Evolutionary conservation across 768 basidiomycete genomes (phyloP).

Genomic region (Brasilioporus rufonigricans): DNA sequence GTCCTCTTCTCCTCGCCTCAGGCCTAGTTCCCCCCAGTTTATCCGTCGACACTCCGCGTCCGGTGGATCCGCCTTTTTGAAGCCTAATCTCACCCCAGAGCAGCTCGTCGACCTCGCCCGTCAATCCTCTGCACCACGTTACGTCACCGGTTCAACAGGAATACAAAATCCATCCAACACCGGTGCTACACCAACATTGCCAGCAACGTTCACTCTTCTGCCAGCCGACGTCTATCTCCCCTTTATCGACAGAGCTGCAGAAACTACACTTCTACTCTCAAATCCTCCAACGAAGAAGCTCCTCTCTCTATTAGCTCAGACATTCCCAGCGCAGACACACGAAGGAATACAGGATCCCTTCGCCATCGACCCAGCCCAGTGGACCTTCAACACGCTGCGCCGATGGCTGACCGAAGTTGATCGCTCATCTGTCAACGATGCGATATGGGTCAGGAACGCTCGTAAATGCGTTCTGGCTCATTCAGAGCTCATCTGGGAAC

Average conservation of each 20-base stretch:
- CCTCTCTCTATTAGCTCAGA: conserved; percentile 71
- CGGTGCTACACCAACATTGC: conserved; percentile 15
- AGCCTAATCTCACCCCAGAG: conserved; percentile 63
- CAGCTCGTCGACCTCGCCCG: conserved; percentile 74
- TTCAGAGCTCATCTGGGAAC: conserved; percentile 89
- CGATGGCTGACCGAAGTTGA: conserved; percentile 64
- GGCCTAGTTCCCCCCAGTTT: conserved; percentile 47
- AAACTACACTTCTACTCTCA: conserved; percentile 68
- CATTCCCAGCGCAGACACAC: conserved; percentile 44
- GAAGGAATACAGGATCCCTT: conserved; percentile 33
- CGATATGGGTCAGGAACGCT: conserved; percentile 67
- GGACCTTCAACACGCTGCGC: conserved; percentile 71
- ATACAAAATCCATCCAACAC: background rate
- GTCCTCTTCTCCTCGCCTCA: conserved; percentile 42
- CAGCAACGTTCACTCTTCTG: conserved; percentile 69
- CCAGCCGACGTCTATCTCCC: conserved; percentile 80
- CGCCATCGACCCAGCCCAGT: conserved; percentile 58
- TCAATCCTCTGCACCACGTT: conserved; percentile 48
- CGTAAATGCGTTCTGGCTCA: conserved; percentile 75
- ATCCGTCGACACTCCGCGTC: conserved; percentile 31
- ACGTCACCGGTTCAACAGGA: conserved; percentile 3
- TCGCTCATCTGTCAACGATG: conserved; percentile 63
- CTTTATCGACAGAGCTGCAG: conserved; percentile 78
- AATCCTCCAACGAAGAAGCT: conserved; percentile 66
- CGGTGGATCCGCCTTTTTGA: conserved; percentile 35